Evolutionary conservation across 257 asterid genomes (phyloP).

Genomic region (Salvia miltiorrhiza): DNA sequence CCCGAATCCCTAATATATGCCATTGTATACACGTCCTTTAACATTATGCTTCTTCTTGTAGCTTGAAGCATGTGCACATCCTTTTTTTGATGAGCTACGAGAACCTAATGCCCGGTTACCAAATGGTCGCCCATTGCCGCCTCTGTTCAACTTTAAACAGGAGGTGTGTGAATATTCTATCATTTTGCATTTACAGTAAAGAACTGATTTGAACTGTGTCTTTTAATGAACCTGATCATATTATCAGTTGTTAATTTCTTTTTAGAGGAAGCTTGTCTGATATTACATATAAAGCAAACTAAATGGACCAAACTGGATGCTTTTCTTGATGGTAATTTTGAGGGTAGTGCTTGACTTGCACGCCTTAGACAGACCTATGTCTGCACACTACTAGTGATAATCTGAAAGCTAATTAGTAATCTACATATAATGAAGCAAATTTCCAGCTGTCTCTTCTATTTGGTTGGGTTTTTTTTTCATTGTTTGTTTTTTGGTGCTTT

Average conservation of each 20-base stretch:
- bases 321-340: not conserved
- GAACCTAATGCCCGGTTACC: constrained; percentile 87
- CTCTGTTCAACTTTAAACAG: constrained; percentile 85
- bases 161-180: constrained; percentile 51
- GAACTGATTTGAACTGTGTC: not conserved
- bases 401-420: not conserved
- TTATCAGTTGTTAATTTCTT: not conserved
- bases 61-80: constrained; percentile 93
- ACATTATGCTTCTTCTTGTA: constrained; percentile 40
- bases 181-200: not conserved
- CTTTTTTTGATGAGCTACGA: constrained; percentile 93
- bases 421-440: not conserved
- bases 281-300: not conserved
- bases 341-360: not conserved
- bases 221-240: not conserved
- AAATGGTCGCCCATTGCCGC: constrained; percentile 84
- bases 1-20: not conserved
- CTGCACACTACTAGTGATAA: not conserved
- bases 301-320: not conserved
- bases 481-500: too few relatives aligned
- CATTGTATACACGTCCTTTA: not conserved
- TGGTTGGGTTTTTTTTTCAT: not conserved
- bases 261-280: not conserved
- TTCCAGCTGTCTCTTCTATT: not conserved
- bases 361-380: not conserved